These are phyloP conservation scores for Phytophthora capsici DNA, from an alignment of 352 stramenopile species.

Conservation along the genomic window DNA sequence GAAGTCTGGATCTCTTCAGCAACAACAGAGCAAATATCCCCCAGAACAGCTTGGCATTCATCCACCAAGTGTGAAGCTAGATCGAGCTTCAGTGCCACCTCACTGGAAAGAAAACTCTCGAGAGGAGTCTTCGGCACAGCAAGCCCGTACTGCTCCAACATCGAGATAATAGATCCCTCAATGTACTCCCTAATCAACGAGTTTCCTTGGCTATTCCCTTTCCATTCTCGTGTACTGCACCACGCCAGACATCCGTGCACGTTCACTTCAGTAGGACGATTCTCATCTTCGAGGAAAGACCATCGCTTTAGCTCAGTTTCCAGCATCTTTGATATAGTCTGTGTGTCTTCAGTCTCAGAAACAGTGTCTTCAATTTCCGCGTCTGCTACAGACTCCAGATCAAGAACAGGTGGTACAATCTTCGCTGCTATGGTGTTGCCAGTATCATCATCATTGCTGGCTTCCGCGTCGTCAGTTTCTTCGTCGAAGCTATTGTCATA, in stretches of 20 bases:
- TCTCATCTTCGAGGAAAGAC: conserved; percentile 34
- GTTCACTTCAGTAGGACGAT: conserved; percentile 20
- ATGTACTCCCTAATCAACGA: conserved; percentile 29
- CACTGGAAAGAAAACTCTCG: conserved; percentile 30
- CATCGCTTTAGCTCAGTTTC: conserved; percentile 36
- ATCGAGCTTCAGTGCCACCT: conserved; percentile 30
- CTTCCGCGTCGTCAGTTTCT: conserved; percentile 30
- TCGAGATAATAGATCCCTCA: conserved; percentile 34
- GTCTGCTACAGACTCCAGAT: not conserved
- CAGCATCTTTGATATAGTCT: conserved; percentile 26
- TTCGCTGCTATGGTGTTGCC: not conserved
- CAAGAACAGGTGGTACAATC: not conserved
- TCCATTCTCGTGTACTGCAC: conserved; percentile 19
- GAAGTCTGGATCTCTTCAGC: conserved; percentile 20
- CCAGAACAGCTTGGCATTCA: conserved; percentile 25
- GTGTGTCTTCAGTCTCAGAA: conserved; percentile 7
- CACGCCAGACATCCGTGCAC: conserved; percentile 27
- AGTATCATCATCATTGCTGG: conserved; percentile 3
- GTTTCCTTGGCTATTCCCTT: conserved; percentile 14
- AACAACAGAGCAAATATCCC: conserved; percentile 25
- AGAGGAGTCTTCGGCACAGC: conserved; percentile 21
- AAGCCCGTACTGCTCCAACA: conserved; percentile 43
- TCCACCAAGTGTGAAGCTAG: conserved; percentile 25
- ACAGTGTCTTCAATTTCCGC: conserved; percentile 4
- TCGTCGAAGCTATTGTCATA: conserved; percentile 69